Percentiles rank a stretch among this genome's conserved stretches.
Conservation (phyloP, 164 flowering plant genomes). For the Vitis labrusca region DNA sequence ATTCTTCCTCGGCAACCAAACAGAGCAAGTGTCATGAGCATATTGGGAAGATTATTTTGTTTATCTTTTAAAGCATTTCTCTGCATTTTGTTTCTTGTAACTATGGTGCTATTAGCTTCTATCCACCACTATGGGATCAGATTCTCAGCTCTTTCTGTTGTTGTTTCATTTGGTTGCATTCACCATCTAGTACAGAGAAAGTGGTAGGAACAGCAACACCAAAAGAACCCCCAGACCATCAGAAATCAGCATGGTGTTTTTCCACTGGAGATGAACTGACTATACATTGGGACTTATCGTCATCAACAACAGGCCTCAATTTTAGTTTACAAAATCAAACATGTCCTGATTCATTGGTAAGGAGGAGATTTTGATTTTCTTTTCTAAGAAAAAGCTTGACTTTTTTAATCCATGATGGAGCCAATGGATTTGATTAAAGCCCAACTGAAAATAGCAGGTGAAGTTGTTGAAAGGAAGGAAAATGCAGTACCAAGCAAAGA, state of each 20-base stretch:
- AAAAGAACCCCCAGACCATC: conserved; percentile 42
- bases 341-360: conserved; percentile 43
- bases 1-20: no score
- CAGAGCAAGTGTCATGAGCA: no score
- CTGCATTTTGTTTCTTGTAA: not conserved
- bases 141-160: not conserved
- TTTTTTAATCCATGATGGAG: not conserved
- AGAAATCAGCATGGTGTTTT: conserved; percentile 62
- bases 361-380: not conserved
- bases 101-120: not conserved
- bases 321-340: conserved; percentile 44
- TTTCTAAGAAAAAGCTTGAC: not conserved
- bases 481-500: conserved; percentile 57
- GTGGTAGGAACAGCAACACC: conserved; percentile 92
- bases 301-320: conserved; percentile 35
- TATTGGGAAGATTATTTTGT: no score
- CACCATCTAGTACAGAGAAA: conserved; percentile 67
- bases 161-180: conserved; percentile 5
- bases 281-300: conserved; percentile 47
- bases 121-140: not conserved
- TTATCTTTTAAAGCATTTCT: no score
- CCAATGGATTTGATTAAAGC: not conserved
- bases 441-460: conserved; percentile 39
- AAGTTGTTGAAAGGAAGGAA: conserved; percentile 64
- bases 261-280: conserved; percentile 77